phyloP scores from a whole-genome alignment of 2,329 filamentous ascomycete genomes.

The Monosporascus sp. region DNA sequence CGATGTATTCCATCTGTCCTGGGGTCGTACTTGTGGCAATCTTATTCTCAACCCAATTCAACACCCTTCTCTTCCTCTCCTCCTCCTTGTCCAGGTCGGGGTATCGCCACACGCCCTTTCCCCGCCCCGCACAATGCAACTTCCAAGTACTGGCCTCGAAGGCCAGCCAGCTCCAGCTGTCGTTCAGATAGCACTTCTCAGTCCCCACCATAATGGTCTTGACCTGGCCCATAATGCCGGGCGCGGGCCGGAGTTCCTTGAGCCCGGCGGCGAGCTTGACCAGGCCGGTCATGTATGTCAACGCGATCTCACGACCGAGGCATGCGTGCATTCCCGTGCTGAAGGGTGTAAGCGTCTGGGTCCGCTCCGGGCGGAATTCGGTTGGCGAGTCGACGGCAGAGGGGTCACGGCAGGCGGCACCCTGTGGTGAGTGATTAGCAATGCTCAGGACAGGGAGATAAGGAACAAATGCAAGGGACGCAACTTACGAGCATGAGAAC shows the following conservation, averaged over 20 bases:
- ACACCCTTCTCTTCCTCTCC: background rate
- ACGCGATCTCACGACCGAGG: slow-evolving; percentile 35
- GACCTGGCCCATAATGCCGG: slow-evolving; percentile 39
- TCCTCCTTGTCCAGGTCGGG: background rate
- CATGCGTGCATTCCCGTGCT: slow-evolving; percentile 45
- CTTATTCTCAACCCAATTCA: too few species aligned
- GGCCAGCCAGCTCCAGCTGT: slow-evolving; percentile 42
- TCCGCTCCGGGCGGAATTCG: slow-evolving; percentile 38
- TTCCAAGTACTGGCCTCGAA: slow-evolving; percentile 34
- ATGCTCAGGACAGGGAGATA: background rate
- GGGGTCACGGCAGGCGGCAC: slow-evolving; percentile 33
- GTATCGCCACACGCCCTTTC: background rate
- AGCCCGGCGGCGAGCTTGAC: slow-evolving; percentile 38
- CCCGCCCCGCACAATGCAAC: background rate
- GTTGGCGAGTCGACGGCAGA: slow-evolving; percentile 31
- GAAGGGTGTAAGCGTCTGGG: slow-evolving; percentile 36
- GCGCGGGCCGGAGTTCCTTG: slow-evolving; percentile 40
- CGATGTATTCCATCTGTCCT: too few species aligned
- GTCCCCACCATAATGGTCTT: slow-evolving; percentile 37
- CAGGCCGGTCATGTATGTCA: slow-evolving; percentile 36
- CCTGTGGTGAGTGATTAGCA: slow-evolving; percentile 23
- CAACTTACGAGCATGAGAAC: slow-evolving; percentile 35
- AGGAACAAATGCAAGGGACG: background rate
- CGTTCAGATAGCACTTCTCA: slow-evolving; percentile 40
- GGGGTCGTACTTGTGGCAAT: too few species aligned